Evolutionary conservation across 768 basidiomycete genomes (phyloP), one percentile per base, ranked within the genome.

Genomic region (Lactifluus volemus): DNA sequence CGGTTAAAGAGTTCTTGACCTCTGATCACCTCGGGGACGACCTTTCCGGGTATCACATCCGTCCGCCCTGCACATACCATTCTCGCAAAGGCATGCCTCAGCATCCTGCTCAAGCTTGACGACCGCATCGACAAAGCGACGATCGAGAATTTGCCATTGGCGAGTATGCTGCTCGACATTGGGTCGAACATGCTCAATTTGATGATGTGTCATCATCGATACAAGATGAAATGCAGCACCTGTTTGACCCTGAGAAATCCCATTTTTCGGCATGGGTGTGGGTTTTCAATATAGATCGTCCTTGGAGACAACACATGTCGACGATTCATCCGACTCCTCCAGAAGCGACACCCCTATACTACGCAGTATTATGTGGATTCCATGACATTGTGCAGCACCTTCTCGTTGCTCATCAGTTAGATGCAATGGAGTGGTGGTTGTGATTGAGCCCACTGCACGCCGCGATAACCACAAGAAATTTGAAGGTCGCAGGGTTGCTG

Each of bases 221-320:
- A 1, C 30, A 55, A 3, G 51, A 55, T 1, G 6, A 19, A 0
- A 60, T 60, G 53, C 42, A 55, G 14, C 21, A 10, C 12, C 42
- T 60, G 0, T 60, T 60, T 36, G 32, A 60, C 34, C 15, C 10
- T 0, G 10, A 17, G 1, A 39, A 42, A 1, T 32, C 53, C 2
- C 11, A 49, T 39, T 60, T 60, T 38, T 25, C 53, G 32, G 39
- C 53, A 4, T 60, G 60, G 60, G 12, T 60, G 17, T 54, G 59
- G 59, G 5, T 54, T 17, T 45, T 50, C 8, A 53, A 60, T 14
- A 29, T 60, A 4, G 54, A 55, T 3, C 34, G 9, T 45, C 29
- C 21, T 25, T 59, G 49, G 49, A 5, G 1, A n/a, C n/a, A 19
- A 2, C 34, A 34, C 2, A 53, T 52, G 51, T 5, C 15, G 12